A percentile compares a stretch with the other conserved stretches of the same genome.
Conservation (phyloP, 2,329 filamentous ascomycete genomes). For the Mycosphaerella sp. region DNA sequence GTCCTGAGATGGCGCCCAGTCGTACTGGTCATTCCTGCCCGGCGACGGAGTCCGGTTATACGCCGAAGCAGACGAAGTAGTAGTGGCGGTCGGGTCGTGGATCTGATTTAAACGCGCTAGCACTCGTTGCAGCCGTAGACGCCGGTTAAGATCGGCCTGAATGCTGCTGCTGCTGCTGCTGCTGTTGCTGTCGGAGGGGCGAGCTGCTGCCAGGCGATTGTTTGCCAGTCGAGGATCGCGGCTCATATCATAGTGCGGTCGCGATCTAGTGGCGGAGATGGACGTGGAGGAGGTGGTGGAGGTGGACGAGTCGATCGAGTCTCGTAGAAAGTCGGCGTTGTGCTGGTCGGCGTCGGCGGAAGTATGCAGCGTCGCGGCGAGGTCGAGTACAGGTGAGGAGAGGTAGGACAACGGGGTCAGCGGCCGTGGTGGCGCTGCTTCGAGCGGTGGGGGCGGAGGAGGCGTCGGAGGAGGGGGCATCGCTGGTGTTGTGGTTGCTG, state of each 20-base stretch:
- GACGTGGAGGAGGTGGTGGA: background rate
- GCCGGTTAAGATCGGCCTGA: constrained; percentile 36
- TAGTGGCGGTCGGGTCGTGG: constrained; percentile 33
- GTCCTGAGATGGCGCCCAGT: constrained; percentile 51
- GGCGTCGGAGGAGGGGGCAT: background rate
- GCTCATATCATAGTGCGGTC: constrained; percentile 18
- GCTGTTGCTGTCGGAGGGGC: background rate
- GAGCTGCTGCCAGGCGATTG: background rate
- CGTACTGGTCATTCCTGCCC: constrained; percentile 51
- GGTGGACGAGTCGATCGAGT: constrained; percentile 31
- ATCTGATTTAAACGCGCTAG: constrained; percentile 43
- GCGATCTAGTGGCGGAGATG: background rate
- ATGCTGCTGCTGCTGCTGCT: no score
- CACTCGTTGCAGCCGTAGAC: constrained; percentile 41
- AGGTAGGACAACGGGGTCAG: constrained; percentile 40
- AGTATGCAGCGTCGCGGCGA: constrained; percentile 46
- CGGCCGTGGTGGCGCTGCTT: constrained; percentile 20
- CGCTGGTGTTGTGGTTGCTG: background rate
- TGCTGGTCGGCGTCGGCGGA: constrained; percentile 39
- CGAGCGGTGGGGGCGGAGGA: constrained; percentile 7
- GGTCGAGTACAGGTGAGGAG: constrained; percentile 46
- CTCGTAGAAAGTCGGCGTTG: constrained; percentile 49
- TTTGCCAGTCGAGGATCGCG: constrained; percentile 24
- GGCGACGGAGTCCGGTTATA: constrained; percentile 47
- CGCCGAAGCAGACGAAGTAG: constrained; percentile 39